These are phyloP conservation scores for Coemansia sp. DNA, from an alignment of 192 early-diverging fungal genomes.

Conservation along the genomic window DNA sequence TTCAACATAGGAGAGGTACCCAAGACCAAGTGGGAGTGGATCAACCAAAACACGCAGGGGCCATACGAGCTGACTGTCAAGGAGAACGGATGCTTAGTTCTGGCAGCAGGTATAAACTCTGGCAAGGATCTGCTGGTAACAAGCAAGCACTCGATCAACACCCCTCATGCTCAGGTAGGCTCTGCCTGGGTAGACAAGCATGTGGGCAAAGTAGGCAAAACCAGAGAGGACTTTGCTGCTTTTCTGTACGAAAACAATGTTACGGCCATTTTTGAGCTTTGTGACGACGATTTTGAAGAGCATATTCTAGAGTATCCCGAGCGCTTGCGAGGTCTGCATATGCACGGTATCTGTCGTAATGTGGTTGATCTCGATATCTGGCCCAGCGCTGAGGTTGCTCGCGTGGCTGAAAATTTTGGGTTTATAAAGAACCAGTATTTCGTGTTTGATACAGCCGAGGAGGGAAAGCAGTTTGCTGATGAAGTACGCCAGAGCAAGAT, in stretches of 20 bases:
- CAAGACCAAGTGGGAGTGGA: conserved; percentile 60
- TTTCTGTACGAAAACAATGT: conserved; percentile 73
- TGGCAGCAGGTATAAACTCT: conserved; percentile 68
- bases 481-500: conserved; percentile 64
- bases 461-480: conserved; percentile 71
- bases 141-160: conserved; percentile 76
- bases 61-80: conserved; percentile 94
- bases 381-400: conserved; percentile 62
- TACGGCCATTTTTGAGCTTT: conserved; percentile 84
- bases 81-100: conserved; percentile 97
- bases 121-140: conserved; percentile 73
- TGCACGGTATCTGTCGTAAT: conserved; percentile 93
- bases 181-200: conserved; percentile 78
- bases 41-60: conserved; percentile 66
- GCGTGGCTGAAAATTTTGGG: conserved; percentile 75
- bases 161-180: conserved; percentile 60
- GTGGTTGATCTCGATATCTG: conserved; percentile 69
- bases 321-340: conserved; percentile 78
- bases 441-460: conserved; percentile 58
- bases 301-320: conserved; percentile 86
- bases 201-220: conserved; percentile 59
- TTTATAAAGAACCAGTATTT: conserved; percentile 62
- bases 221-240: conserved; percentile 65
- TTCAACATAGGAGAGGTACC: conserved; percentile 79
- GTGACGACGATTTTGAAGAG: conserved; percentile 95